Evolutionary conservation across 441 rosid species (phyloP), one percentile per base, ranked within the genome.

Genomic region (Adansonia grandidieri): DNA sequence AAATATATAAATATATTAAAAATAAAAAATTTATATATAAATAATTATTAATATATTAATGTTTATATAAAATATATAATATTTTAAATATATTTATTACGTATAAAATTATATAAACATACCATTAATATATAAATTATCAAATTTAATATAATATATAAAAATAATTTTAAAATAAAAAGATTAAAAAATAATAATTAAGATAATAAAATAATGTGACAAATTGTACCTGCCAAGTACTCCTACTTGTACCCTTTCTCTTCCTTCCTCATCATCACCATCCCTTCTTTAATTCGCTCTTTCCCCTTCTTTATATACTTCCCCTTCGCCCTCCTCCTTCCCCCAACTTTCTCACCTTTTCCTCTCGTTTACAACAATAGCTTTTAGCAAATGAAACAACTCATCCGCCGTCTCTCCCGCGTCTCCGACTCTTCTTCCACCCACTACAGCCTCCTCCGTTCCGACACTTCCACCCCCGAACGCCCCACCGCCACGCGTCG

Each of bases 331-430:
- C 61, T 63, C 51, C 17, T 40, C 62, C 37, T 8, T 42, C 50
- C 14, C 37, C 32, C 19, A 28, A 11, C 24, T 8, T 56, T 45
- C 71, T 20, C n/a, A 53, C 7, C 5, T 11, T 68, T 19, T 20
- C 28, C 53, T 32, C 53, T 19, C 20, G 9, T 17, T 11, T 15
- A 28, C 32, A 28, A 28, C 2, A 28, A 28, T 28, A 28, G 32
- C 32, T 28, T 28, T 28, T 28, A 28, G 32, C 32, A 79, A 47
- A 95, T 95, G 98, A 95, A 93, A 88, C 91, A 86, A 54, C 83
- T 93, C 45, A 88, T 91, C 72, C 89, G 97, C 80, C 92, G 97
- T n/a, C 82, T 91, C 77, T 90, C 97, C 0, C 85, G 90, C 53
- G 91, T 93, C 67, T 93, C 94, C 4, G 98, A 95, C 32, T 28